Conservation (phyloP, 2,329 filamentous ascomycete genomes). For the Microascus cirrosus region DNA sequence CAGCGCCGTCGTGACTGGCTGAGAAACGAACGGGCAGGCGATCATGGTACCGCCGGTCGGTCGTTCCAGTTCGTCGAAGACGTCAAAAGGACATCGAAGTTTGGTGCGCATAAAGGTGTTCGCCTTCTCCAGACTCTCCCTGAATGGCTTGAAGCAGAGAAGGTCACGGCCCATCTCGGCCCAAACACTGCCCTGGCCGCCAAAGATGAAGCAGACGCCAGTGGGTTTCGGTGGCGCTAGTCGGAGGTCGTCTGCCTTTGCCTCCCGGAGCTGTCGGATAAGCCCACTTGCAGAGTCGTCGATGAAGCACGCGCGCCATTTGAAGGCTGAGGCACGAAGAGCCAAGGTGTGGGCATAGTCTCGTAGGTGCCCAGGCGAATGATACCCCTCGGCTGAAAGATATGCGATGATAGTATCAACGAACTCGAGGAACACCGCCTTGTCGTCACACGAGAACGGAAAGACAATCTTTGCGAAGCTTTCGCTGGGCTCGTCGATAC, state of each 20-base stretch:
- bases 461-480: slow-evolving; percentile 16
- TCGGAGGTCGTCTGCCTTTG: slow-evolving; percentile 9
- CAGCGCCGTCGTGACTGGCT: slow-evolving; percentile 29
- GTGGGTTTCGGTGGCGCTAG: slow-evolving; percentile 15
- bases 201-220: slow-evolving; percentile 28
- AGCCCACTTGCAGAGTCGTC: slow-evolving; percentile 23
- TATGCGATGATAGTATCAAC: slow-evolving; percentile 22
- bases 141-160: slow-evolving; percentile 26
- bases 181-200: slow-evolving; percentile 31
- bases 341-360: slow-evolving; percentile 34
- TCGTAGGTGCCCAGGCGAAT: slow-evolving; percentile 13
- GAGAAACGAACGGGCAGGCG: slow-evolving; percentile 16
- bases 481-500: background rate
- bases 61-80: slow-evolving; percentile 8
- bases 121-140: slow-evolving; percentile 22
- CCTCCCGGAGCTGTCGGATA: slow-evolving; percentile 12
- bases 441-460: slow-evolving; percentile 31
- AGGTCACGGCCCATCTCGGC: slow-evolving; percentile 27
- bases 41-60: slow-evolving; percentile 8
- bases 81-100: background rate
- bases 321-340: slow-evolving; percentile 29
- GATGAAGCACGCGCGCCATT: slow-evolving; percentile 28
- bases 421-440: slow-evolving; percentile 22
- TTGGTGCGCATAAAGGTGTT: slow-evolving; percentile 14
- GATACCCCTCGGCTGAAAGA: slow-evolving; percentile 11